Percentiles rank a stretch among this genome's conserved stretches.
These are phyloP conservation scores for Lodderomyces parapsilosis DNA, from an alignment of 1,139 yeast genomes.

Conservation along the genomic window DNA sequence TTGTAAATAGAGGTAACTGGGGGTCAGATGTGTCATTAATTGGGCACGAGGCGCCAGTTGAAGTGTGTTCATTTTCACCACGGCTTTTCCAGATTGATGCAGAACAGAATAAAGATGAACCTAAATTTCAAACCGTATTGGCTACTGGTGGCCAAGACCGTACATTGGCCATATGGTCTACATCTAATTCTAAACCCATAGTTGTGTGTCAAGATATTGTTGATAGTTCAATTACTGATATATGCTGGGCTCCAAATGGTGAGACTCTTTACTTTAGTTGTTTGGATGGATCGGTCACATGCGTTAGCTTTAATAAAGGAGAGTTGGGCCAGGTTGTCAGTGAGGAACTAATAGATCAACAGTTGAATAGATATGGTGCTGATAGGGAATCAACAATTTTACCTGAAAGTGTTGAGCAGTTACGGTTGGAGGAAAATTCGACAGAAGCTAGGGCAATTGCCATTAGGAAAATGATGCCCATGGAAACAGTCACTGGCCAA, in stretches of 20 bases:
- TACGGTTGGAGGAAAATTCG: slow-evolving; percentile 60
- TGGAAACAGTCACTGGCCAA: slow-evolving; percentile 3
- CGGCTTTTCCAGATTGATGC: slow-evolving; percentile 45
- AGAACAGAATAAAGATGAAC: slow-evolving; percentile 15
- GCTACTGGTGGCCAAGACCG: slow-evolving; percentile 84
- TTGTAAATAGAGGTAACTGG: slow-evolving; percentile 92
- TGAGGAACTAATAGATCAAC: slow-evolving; percentile 60
- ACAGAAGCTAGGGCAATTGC: slow-evolving; percentile 11
- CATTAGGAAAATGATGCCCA: slow-evolving; percentile 11
- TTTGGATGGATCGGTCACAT: slow-evolving; percentile 79
- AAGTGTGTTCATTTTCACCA: slow-evolving; percentile 89
- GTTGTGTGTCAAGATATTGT: slow-evolving; percentile 64
- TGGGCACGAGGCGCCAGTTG: slow-evolving; percentile 97
- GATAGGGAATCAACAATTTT: slow-evolving; percentile 80
- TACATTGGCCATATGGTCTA: slow-evolving; percentile 70
- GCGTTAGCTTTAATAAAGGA: slow-evolving; percentile 61
- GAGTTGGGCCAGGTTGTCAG: slow-evolving; percentile 79
- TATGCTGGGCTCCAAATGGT: slow-evolving; percentile 82
- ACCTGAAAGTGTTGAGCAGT: slow-evolving; percentile 84
- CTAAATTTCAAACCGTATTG: slow-evolving; percentile 48
- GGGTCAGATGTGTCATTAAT: slow-evolving; percentile 81
- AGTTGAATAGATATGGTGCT: slow-evolving; percentile 81
- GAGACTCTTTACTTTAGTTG: slow-evolving; percentile 69
- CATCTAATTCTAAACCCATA: slow-evolving; percentile 58
- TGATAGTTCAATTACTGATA: slow-evolving; percentile 65